Conservation (phyloP, 108 stramenopile species). For the Pseudonitzschia delicatissima region DNA sequence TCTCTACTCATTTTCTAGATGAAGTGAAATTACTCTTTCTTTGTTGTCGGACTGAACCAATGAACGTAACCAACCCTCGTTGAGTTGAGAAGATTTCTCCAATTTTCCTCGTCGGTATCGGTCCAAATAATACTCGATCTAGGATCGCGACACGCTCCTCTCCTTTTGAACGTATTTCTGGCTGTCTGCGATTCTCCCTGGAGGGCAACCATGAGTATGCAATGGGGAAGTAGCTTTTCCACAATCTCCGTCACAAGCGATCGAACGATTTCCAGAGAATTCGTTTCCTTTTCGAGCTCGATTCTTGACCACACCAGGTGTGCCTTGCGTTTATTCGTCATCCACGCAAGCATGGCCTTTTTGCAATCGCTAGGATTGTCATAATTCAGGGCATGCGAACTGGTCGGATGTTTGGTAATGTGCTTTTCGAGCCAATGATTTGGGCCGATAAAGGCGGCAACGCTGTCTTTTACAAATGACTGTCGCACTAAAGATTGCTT, state of each 20-base stretch:
- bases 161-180: slow-evolving; percentile 26
- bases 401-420: slow-evolving; percentile 44
- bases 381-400: slow-evolving; percentile 59
- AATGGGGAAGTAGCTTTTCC: slow-evolving; percentile 16
- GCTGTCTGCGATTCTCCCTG: slow-evolving; percentile 52
- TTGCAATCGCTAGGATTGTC: slow-evolving; percentile 47
- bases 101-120: slow-evolving; percentile 45
- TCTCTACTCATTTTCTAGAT: no score
- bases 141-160: slow-evolving; percentile 43
- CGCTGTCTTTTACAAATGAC: slow-evolving; percentile 20
- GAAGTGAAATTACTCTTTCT: neutral
- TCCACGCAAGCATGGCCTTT: slow-evolving; percentile 71
- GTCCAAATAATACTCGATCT: slow-evolving; percentile 57
- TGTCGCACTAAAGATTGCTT: slow-evolving; percentile 18
- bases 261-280: slow-evolving; percentile 25
- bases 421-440: slow-evolving; percentile 60
- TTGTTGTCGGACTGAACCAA: slow-evolving; percentile 39
- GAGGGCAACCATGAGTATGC: slow-evolving; percentile 54
- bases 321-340: slow-evolving; percentile 49
- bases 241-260: slow-evolving; percentile 17
- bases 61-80: slow-evolving; percentile 48
- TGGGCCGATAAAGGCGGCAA: slow-evolving; percentile 66
- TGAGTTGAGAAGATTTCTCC: slow-evolving; percentile 27
- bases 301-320: slow-evolving; percentile 64
- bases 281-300: slow-evolving; percentile 16